A percentile compares a stretch with the other conserved stretches of the same genome.
These are phyloP conservation scores for Camellia sinensis DNA, from an alignment of 148 eudicot genomes.

Conservation along the genomic window DNA sequence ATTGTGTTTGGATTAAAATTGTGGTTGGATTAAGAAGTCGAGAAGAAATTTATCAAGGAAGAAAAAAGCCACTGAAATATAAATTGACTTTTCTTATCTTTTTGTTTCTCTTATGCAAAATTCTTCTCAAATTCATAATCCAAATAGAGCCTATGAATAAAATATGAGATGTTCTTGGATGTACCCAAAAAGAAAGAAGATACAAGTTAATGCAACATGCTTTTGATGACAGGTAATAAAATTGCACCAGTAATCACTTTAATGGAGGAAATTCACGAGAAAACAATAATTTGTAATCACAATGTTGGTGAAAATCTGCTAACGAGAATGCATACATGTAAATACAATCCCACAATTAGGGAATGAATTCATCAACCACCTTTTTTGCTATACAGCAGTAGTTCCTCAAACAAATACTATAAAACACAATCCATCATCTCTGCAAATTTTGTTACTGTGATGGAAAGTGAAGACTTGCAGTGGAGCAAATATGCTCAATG, in stretches of 20 bases:
- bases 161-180: too few species aligned
- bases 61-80: too few species aligned
- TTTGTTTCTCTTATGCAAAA: too few species aligned
- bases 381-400: slow-evolving; percentile 11
- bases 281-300: neutral
- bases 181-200: too few species aligned
- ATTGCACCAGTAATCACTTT: neutral
- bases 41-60: too few species aligned
- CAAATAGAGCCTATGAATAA: too few species aligned
- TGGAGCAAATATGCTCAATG: neutral
- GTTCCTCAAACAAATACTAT: neutral
- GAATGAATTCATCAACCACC: neutral
- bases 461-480: neutral
- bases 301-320: neutral
- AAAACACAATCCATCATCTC: too few species aligned
- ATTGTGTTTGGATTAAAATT: too few species aligned
- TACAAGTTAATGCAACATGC: neutral
- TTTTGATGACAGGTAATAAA: neutral
- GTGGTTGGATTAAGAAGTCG: too few species aligned
- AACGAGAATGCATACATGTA: neutral
- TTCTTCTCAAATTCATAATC: too few species aligned
- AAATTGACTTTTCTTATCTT: too few species aligned
- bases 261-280: neutral
- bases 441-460: neutral
- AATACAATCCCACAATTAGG: neutral